Evolutionary conservation across 805 yeast genomes (phyloP).

Genomic region (Pichia deserticola): DNA sequence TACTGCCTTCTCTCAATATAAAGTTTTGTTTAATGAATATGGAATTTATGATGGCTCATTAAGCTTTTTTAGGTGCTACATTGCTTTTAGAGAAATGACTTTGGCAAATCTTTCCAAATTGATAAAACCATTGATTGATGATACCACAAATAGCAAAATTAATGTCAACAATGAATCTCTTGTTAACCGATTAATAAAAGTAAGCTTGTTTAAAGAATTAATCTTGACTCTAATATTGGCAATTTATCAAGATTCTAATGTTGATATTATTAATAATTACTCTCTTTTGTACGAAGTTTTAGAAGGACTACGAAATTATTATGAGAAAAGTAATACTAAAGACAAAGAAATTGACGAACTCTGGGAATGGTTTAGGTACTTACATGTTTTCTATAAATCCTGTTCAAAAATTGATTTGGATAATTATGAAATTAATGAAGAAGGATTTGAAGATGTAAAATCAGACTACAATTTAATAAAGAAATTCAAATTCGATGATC

Average conservation of each 20-base stretch:
- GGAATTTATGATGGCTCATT: conserved; percentile 23
- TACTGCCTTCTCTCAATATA: conserved; percentile 21
- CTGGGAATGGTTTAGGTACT: conserved; percentile 26
- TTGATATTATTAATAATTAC: conserved; percentile 23
- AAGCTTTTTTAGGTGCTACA: conserved; percentile 17
- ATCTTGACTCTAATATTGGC: conserved; percentile 22
- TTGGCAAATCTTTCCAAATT: conserved; percentile 16
- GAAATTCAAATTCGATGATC: conserved; percentile 21
- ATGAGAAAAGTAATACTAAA: conserved; percentile 3
- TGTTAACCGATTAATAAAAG: conserved; percentile 16
- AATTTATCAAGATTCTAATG: conserved; percentile 24
- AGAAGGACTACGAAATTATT: conserved; percentile 16
- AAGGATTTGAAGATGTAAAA: conserved; percentile 37
- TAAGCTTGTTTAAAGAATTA: conserved; percentile 21
- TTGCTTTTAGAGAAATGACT: conserved; percentile 22
- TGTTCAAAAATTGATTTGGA: conserved; percentile 42
- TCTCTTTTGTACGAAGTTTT: conserved; percentile 21
- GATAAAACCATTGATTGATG: conserved; percentile 14
- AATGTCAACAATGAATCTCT: conserved; percentile 11
- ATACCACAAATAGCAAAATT: neutral
- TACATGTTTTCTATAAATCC: conserved; percentile 35
- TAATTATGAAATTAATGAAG: conserved; percentile 37
- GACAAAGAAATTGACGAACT: conserved; percentile 19
- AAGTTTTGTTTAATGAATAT: conserved; percentile 19
- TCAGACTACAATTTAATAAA: conserved; percentile 24